These are phyloP conservation scores for Pilasporangium apinafurcum DNA, from an alignment of 352 stramenopile species.

Conservation along the genomic window DNA sequence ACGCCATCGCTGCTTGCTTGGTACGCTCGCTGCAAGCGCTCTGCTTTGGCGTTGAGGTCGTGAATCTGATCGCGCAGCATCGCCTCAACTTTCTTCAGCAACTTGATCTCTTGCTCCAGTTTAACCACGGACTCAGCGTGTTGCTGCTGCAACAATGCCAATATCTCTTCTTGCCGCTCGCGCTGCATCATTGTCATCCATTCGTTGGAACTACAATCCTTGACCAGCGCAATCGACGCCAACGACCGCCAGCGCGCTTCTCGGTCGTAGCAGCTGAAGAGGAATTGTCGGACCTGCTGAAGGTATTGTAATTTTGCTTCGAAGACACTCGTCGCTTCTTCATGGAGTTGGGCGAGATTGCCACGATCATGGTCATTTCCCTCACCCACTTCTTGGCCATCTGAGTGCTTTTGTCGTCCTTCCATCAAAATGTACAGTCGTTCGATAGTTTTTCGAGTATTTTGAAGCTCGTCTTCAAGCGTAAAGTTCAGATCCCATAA, in stretches of 20 bases:
- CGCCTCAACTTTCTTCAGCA: conserved; percentile 31
- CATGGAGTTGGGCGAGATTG: conserved; percentile 11
- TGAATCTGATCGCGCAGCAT: conserved; percentile 28
- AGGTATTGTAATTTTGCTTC: conserved; percentile 40
- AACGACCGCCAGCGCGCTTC: conserved; percentile 56
- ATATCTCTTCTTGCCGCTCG: conserved; percentile 40
- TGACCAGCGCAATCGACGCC: conserved; percentile 34
- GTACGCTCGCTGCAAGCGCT: conserved; percentile 35
- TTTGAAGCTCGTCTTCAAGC: conserved; percentile 35
- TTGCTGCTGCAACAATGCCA: conserved; percentile 37
- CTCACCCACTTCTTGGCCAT: neutral
- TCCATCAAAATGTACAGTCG: conserved; percentile 29
- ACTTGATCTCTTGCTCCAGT: conserved; percentile 40
- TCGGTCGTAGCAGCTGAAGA: conserved; percentile 59
- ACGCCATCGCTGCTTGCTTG: conserved; percentile 44
- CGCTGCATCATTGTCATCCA: conserved; percentile 64
- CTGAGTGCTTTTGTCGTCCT: neutral
- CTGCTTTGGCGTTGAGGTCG: conserved; percentile 19
- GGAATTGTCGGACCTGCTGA: conserved; percentile 42
- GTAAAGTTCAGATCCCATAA: conserved; percentile 49
- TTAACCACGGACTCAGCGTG: conserved; percentile 29
- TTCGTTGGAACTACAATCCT: conserved; percentile 49
- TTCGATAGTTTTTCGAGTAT: conserved; percentile 30
- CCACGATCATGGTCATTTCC: neutral
- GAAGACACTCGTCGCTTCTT: conserved; percentile 35